These are phyloP conservation scores for Calonectria henricotiae DNA, from an alignment of 2,329 filamentous ascomycete genomes.

Conservation along the genomic window DNA sequence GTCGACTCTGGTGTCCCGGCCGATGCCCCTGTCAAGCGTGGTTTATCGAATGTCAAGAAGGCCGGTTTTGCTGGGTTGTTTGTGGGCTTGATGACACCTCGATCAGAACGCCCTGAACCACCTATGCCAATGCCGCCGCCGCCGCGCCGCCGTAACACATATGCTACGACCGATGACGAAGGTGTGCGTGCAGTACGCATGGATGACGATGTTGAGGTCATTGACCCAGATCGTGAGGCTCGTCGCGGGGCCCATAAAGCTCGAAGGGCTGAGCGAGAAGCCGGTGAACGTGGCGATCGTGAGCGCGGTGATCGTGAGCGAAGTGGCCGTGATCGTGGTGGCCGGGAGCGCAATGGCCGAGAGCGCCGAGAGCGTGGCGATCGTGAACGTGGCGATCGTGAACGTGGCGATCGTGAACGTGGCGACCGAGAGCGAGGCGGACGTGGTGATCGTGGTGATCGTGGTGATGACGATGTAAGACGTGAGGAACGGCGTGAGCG, in stretches of 20 bases:
- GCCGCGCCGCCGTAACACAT: slow-evolving; percentile 67
- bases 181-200: slow-evolving; percentile 63
- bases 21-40: slow-evolving; percentile 57
- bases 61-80: slow-evolving; percentile 74
- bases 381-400: neutral
- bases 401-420: slow-evolving; percentile 56
- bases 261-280: slow-evolving; percentile 69
- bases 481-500: slow-evolving; percentile 70
- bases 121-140: slow-evolving; percentile 48
- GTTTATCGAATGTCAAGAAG: slow-evolving; percentile 64
- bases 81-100: slow-evolving; percentile 70
- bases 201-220: slow-evolving; percentile 66
- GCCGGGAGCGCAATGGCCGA: slow-evolving; percentile 64
- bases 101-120: slow-evolving; percentile 59
- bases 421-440: slow-evolving; percentile 60
- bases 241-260: slow-evolving; percentile 76
- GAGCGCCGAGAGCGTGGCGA: slow-evolving; percentile 40
- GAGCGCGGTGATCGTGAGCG: slow-evolving; percentile 45
- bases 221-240: slow-evolving; percentile 74
- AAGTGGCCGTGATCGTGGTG: slow-evolving; percentile 37
- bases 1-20: slow-evolving; percentile 56
- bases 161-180: slow-evolving; percentile 69
- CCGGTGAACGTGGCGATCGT: slow-evolving; percentile 55
- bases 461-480: slow-evolving; percentile 68
- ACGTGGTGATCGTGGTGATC: slow-evolving; percentile 56